A percentile compares a stretch with the other conserved stretches of the same genome.
phyloP scores from a whole-genome alignment of 148 eudicot species.

The Polygonum aviculare region DNA sequence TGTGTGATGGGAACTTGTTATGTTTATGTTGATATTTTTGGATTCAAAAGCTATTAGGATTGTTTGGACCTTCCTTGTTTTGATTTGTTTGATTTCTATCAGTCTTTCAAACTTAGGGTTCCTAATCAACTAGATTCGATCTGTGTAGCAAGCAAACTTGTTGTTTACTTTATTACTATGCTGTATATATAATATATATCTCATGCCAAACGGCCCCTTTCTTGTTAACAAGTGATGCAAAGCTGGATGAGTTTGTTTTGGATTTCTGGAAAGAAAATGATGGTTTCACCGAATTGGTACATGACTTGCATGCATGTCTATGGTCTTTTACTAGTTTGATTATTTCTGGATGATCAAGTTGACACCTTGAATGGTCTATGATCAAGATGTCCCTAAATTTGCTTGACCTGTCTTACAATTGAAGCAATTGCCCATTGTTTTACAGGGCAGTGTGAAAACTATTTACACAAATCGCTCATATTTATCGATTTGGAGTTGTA shows the following conservation, averaged over 20 bases:
- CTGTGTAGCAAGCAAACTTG: background rate
- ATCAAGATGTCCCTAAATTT: background rate
- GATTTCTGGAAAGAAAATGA: slow-evolving; percentile 1
- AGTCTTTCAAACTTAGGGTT: background rate
- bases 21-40: background rate
- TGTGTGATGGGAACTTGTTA: background rate
- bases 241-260: background rate
- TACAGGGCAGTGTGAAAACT: background rate
- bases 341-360: background rate
- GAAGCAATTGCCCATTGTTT: background rate
- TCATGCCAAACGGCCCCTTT: background rate
- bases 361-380: background rate
- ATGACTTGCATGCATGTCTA: slow-evolving; percentile 4
- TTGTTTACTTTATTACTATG: background rate
- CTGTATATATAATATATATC: background rate
- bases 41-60: background rate
- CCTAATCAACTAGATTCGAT: background rate
- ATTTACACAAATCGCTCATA: background rate
- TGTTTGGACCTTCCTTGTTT: background rate
- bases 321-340: background rate
- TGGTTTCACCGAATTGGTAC: background rate
- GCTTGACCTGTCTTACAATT: background rate
- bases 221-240: background rate
- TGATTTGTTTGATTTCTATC: background rate
- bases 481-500: background rate